phyloP scores from a whole-genome alignment of 2,329 filamentous ascomycete species.

The Colletotrichum melonis region DNA sequence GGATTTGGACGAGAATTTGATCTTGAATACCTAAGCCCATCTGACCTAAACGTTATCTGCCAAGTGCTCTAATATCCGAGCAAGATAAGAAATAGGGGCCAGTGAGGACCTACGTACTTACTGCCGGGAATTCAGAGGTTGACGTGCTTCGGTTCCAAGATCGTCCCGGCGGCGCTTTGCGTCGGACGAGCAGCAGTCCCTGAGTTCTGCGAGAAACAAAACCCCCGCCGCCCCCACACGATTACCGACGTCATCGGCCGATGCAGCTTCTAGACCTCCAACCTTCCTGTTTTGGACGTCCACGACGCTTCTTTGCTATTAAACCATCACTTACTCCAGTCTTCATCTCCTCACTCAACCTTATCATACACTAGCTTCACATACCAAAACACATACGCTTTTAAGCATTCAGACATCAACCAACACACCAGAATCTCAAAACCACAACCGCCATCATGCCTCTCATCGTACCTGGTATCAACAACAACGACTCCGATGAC shows the following conservation, averaged over 20 bases:
- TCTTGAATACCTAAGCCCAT: neutral
- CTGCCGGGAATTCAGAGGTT: neutral
- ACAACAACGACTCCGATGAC: conserved; percentile 54
- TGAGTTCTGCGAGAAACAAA: conserved; percentile 2
- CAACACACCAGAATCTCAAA: neutral
- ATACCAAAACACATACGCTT: too few species aligned
- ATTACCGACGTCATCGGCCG: conserved; percentile 30
- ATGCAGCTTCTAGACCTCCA: conserved; percentile 14
- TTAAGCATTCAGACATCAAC: neutral
- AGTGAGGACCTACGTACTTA: neutral
- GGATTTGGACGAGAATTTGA: neutral
- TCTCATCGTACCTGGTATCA: conserved; percentile 72
- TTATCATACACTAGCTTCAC: too few species aligned
- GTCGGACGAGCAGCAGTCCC: conserved; percentile 3
- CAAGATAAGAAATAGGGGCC: neutral
- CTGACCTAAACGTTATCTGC: neutral
- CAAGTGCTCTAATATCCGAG: neutral
- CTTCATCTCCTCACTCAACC: too few species aligned
- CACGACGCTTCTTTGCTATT: neutral
- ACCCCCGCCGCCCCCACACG: conserved; percentile 31
- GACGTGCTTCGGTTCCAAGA: neutral
- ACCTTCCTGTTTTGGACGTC: conserved; percentile 2
- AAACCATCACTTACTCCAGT: conserved; percentile 3
- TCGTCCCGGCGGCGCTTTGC: conserved; percentile 3
- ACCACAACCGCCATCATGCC: conserved; percentile 60